A percentile compares a stretch with the other conserved stretches of the same genome.
Conservation (phyloP, 768 basidiomycete genomes). For the Boletus rubescentipes region DNA sequence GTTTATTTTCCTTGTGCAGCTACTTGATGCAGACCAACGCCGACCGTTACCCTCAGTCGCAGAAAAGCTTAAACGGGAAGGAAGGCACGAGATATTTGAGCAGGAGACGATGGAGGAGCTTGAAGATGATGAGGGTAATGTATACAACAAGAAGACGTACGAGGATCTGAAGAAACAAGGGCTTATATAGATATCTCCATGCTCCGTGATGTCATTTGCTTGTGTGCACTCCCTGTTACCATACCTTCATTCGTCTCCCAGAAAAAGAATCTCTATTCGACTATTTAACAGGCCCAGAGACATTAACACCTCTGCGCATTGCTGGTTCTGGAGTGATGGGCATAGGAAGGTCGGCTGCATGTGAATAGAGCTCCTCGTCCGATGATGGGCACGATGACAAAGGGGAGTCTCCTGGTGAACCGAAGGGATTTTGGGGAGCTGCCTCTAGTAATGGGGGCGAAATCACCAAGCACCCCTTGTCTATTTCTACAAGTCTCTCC, state of each 20-base stretch:
- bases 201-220: not conserved
- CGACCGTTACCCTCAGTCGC: constrained; percentile 58
- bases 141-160: constrained; percentile 97
- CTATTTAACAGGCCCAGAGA: constrained; percentile 12
- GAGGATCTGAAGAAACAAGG: constrained; percentile 97
- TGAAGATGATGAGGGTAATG: constrained; percentile 98
- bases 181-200: constrained; percentile 53
- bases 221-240: constrained; percentile 2
- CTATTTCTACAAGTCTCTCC: constrained; percentile 13
- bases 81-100: constrained; percentile 89
- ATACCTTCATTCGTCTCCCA: not conserved
- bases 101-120: constrained; percentile 97
- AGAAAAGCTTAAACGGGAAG: constrained; percentile 96
- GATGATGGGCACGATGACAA: constrained; percentile 76
- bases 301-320: constrained; percentile 2
- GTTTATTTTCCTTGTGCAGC: constrained; percentile 33
- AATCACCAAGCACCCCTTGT: constrained; percentile 19
- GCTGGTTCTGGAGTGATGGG: constrained; percentile 52
- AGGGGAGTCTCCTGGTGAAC: constrained; percentile 63
- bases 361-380: constrained; percentile 80
- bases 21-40: not conserved
- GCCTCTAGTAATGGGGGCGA: constrained; percentile 44
- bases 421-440: constrained; percentile 66
- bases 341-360: constrained; percentile 67
- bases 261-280: not conserved